phyloP scores from a whole-genome alignment of 768 basidiomycete species.

The Amanita subjunquillea region DNA sequence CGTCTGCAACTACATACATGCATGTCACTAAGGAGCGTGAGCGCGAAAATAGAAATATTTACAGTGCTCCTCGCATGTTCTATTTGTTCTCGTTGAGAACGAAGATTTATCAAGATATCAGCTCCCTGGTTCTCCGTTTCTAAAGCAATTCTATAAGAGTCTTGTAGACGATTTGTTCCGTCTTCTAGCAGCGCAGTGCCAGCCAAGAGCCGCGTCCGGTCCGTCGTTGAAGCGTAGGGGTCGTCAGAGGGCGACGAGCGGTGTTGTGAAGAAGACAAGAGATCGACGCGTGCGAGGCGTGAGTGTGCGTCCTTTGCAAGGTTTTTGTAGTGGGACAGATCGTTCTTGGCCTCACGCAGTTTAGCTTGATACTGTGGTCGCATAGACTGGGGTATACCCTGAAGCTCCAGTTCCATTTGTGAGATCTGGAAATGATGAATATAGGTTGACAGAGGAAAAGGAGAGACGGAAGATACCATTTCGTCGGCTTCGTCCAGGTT shows the following conservation, averaged over 20 bases:
- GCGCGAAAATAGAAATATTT: slow-evolving; percentile 14
- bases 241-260: slow-evolving; percentile 55
- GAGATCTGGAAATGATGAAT: slow-evolving; percentile 51
- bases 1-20: slow-evolving; percentile 52
- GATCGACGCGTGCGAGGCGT: slow-evolving; percentile 62
- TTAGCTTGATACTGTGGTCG: slow-evolving; percentile 68
- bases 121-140: slow-evolving; percentile 96
- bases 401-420: slow-evolving; percentile 99
- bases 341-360: slow-evolving; percentile 64
- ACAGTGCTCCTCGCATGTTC: slow-evolving; percentile 89
- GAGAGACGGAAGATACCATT: slow-evolving; percentile 47
- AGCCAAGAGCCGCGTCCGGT: slow-evolving; percentile 69
- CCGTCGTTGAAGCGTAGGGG: slow-evolving; percentile 61
- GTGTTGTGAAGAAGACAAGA: slow-evolving; percentile 49
- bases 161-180: slow-evolving; percentile 75
- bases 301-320: slow-evolving; percentile 63
- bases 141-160: slow-evolving; percentile 84
- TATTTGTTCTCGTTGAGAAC: slow-evolving; percentile 88
- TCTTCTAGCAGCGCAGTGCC: slow-evolving; percentile 77
- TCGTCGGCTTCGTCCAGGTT: slow-evolving; percentile 98
- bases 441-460: background rate
- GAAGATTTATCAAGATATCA: slow-evolving; percentile 78
- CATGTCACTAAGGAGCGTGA: background rate
- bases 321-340: slow-evolving; percentile 74
- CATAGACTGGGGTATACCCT: slow-evolving; percentile 84